Conservation (phyloP, 176 grass and related monocot species). For the Carex scoparia region DNA sequence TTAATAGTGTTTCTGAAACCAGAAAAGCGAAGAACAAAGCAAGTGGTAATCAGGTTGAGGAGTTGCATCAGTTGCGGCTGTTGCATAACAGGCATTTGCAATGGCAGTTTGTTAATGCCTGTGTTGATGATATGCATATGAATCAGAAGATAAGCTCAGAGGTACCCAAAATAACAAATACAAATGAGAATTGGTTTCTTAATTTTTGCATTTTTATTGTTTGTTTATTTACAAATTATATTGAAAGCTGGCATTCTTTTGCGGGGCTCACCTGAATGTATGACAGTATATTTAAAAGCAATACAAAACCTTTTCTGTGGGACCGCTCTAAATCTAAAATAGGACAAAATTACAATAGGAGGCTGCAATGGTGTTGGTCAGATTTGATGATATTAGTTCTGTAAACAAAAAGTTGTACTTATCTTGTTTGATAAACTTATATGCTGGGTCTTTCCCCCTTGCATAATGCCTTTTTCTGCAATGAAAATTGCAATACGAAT, state of each 20-base stretch:
- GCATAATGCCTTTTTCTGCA: neutral
- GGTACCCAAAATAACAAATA: conserved; percentile 38
- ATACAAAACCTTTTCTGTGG: neutral
- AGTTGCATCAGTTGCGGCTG: conserved; percentile 68
- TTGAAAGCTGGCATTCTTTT: neutral
- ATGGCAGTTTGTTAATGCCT: conserved; percentile 89
- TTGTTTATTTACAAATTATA: neutral
- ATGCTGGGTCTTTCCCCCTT: neutral
- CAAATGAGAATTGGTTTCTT: neutral
- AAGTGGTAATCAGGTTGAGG: conserved; percentile 51
- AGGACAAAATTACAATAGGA: neutral
- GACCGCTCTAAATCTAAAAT: neutral
- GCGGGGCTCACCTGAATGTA: neutral
- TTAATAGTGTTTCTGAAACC: conserved; percentile 61
- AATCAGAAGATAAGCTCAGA: conserved; percentile 81
- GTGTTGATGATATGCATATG: conserved; percentile 53
- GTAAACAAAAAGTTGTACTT: neutral
- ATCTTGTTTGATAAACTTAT: neutral
- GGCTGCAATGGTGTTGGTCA: neutral
- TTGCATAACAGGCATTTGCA: conserved; percentile 76
- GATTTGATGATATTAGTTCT: conserved; percentile 1
- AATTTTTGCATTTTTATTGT: neutral
- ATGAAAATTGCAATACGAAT: neutral
- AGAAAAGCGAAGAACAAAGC: conserved; percentile 64
- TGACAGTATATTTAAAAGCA: neutral